Evolutionary conservation across 2,329 filamentous ascomycete genomes (phyloP), one percentile per base, ranked within the genome.

Genomic region (Cytospora chrysosperma): DNA sequence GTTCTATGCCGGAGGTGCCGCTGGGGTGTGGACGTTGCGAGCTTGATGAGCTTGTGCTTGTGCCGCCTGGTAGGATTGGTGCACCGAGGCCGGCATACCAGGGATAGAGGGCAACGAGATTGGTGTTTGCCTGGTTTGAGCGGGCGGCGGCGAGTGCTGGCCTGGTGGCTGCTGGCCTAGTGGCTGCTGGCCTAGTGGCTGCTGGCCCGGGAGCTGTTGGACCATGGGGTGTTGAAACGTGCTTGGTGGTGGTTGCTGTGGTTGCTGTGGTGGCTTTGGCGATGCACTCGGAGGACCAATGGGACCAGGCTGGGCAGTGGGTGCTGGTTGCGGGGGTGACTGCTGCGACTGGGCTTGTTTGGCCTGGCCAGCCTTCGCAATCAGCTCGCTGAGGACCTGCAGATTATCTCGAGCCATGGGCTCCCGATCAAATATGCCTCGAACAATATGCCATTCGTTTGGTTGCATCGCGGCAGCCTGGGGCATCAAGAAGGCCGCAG

Each of bases 401-500:
- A 88, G 74, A 70, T 93, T 86, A 1, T 87, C 82, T 26, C 86
- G 81, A 0, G 91, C 85, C 26, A 82, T 82, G 0, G 87, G 85
- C 61, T 92, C 87, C 13, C 82, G 80, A 56, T 87, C 82, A 27
- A 92, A 81, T 17, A 94, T 88, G 47, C 84, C 81, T 58, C 84
- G 82, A 66, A 97, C 85, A 30, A 95, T 85, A 61, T 85, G 81
- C 84, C 95, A 89, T 72, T 96, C 91, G 19, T 84, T 78, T n/a
- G 85, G 80, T 53, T 87, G 82, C 80, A 90, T 91, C 56, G 84
- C 83, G 24, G 83, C 85, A 0, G 88, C 88, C 67, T 91, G 87
- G 6, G 87, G 85, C 52, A 92, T 78, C 5, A 93, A 77, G 69
- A 92, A 89, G 27, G 85, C 81, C 10, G 91, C 86, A 0, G 88